Evolutionary conservation across 2,329 filamentous ascomycete species (phyloP).

Genomic region (Fusarium xyrophilum): DNA sequence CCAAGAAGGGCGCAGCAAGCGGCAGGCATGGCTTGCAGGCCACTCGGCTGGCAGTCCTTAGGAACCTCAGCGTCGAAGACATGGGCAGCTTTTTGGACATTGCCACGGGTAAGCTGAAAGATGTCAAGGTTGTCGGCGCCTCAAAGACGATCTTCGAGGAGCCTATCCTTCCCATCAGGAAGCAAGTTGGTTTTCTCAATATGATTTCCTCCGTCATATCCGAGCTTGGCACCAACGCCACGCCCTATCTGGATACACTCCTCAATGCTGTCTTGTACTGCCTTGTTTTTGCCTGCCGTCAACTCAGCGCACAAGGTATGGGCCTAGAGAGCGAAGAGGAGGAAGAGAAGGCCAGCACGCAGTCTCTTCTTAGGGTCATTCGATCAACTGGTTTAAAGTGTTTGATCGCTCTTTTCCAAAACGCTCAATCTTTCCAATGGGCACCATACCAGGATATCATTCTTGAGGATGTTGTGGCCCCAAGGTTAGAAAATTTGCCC

Average conservation of each 20-base stretch:
- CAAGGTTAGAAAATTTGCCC: slow-evolving; percentile 78
- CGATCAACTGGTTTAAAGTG: slow-evolving; percentile 82
- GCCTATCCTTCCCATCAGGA: slow-evolving; percentile 71
- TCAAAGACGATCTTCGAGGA: slow-evolving; percentile 60
- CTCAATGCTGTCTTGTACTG: slow-evolving; percentile 84
- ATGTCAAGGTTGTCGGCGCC: slow-evolving; percentile 64
- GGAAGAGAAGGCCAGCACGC: slow-evolving; percentile 53
- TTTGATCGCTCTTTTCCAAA: slow-evolving; percentile 77
- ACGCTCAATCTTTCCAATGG: slow-evolving; percentile 76
- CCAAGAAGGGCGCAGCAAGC: slow-evolving; percentile 77
- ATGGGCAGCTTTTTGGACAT: slow-evolving; percentile 85
- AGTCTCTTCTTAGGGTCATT: slow-evolving; percentile 69
- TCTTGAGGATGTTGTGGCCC: slow-evolving; percentile 76
- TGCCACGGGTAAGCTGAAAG: slow-evolving; percentile 73
- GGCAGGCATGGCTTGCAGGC: slow-evolving; percentile 82
- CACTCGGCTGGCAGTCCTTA: slow-evolving; percentile 80
- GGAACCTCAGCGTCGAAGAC: slow-evolving; percentile 76
- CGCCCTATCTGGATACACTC: slow-evolving; percentile 71
- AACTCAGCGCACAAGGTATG: slow-evolving; percentile 54
- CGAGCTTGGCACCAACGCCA: slow-evolving; percentile 78
- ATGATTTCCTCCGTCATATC: slow-evolving; percentile 89
- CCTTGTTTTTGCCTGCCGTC: slow-evolving; percentile 72
- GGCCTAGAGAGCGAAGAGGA: slow-evolving; percentile 50
- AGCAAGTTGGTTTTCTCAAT: slow-evolving; percentile 89
- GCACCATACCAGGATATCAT: slow-evolving; percentile 72